A percentile compares a stretch with the other conserved stretches of the same genome.
These are phyloP conservation scores for Curvularia sp. DNA, from an alignment of 2,329 filamentous ascomycete species.

Conservation along the genomic window DNA sequence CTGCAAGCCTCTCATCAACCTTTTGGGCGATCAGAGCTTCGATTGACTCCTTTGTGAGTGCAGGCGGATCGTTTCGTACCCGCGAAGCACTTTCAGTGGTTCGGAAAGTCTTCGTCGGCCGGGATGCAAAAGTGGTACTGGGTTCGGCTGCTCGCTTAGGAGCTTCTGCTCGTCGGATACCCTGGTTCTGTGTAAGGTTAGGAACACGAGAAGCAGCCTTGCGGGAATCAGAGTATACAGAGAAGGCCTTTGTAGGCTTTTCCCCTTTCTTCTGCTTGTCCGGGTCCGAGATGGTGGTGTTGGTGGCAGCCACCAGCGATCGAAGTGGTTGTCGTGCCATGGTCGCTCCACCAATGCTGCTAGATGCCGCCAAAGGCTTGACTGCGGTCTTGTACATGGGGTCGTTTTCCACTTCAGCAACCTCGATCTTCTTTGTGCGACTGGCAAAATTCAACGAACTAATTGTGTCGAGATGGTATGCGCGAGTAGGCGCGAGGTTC, in stretches of 20 bases:
- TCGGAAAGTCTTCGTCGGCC: slow-evolving; percentile 52
- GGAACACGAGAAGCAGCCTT: slow-evolving; percentile 39
- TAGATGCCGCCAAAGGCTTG: slow-evolving; percentile 48
- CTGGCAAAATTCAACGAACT: slow-evolving; percentile 96
- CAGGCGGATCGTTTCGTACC: slow-evolving; percentile 38
- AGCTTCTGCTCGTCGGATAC: slow-evolving; percentile 48
- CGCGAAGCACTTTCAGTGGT: slow-evolving; percentile 46
- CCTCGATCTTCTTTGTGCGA: slow-evolving; percentile 93
- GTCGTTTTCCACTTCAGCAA: slow-evolving; percentile 94
- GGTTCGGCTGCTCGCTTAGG: slow-evolving; percentile 56
- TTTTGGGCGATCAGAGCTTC: slow-evolving; percentile 93
- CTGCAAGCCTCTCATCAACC: slow-evolving; percentile 85
- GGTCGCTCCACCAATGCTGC: slow-evolving; percentile 46
- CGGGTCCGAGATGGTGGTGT: slow-evolving; percentile 69
- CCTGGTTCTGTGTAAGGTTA: slow-evolving; percentile 47
- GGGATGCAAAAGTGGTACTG: slow-evolving; percentile 43
- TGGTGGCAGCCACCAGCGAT: slow-evolving; percentile 77
- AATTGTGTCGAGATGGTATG: slow-evolving; percentile 91
- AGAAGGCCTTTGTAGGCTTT: slow-evolving; percentile 84
- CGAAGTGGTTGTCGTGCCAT: slow-evolving; percentile 77
- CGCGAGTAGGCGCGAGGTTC: slow-evolving; percentile 88
- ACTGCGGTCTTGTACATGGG: slow-evolving; percentile 70
- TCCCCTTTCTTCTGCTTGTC: slow-evolving; percentile 60
- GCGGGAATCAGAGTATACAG: slow-evolving; percentile 76
- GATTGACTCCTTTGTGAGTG: slow-evolving; percentile 70